These are phyloP conservation scores for Ascochyta pisi DNA, from an alignment of 2,329 filamentous ascomycete genomes.

Conservation along the genomic window DNA sequence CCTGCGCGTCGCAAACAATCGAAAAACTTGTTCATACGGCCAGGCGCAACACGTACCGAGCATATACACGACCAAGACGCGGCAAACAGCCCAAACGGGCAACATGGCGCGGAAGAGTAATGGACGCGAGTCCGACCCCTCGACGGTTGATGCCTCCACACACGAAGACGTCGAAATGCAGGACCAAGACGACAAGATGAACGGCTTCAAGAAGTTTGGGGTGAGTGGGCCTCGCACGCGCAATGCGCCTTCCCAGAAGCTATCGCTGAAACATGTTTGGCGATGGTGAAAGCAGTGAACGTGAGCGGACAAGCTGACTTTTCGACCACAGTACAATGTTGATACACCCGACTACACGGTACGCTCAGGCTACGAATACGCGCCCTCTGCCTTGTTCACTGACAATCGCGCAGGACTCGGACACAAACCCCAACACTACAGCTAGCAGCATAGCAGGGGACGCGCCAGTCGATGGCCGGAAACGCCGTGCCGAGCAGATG, in stretches of 20 bases:
- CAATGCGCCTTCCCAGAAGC: slow-evolving; percentile 13
- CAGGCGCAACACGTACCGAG: slow-evolving; percentile 9
- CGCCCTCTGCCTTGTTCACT: slow-evolving; percentile 17
- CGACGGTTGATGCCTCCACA: slow-evolving; percentile 47
- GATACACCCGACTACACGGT: slow-evolving; percentile 70
- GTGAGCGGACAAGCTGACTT: slow-evolving; percentile 34
- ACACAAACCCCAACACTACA: slow-evolving; percentile 70
- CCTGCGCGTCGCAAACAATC: slow-evolving; percentile 12
- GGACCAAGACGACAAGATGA: slow-evolving; percentile 41
- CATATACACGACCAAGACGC: slow-evolving; percentile 27
- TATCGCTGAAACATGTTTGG: slow-evolving; percentile 9
- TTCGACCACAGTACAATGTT: slow-evolving; percentile 54
- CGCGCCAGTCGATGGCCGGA: slow-evolving; percentile 74
- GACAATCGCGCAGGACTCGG: slow-evolving; percentile 61
- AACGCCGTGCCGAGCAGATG: slow-evolving; percentile 83
- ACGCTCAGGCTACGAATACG: slow-evolving; percentile 24
- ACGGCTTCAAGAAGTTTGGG: slow-evolving; percentile 45
- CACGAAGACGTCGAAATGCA: slow-evolving; percentile 50
- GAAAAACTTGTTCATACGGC: slow-evolving; percentile 7
- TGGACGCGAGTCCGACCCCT: slow-evolving; percentile 44
- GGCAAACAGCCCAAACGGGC: slow-evolving; percentile 45
- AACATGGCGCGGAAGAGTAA: slow-evolving; percentile 51
- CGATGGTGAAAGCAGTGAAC: background rate
- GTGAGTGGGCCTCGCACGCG: slow-evolving; percentile 30
- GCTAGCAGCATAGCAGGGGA: slow-evolving; percentile 90